phyloP scores from a whole-genome alignment of 2,329 filamentous ascomycete genomes.

The Xylaria sp. region DNA sequence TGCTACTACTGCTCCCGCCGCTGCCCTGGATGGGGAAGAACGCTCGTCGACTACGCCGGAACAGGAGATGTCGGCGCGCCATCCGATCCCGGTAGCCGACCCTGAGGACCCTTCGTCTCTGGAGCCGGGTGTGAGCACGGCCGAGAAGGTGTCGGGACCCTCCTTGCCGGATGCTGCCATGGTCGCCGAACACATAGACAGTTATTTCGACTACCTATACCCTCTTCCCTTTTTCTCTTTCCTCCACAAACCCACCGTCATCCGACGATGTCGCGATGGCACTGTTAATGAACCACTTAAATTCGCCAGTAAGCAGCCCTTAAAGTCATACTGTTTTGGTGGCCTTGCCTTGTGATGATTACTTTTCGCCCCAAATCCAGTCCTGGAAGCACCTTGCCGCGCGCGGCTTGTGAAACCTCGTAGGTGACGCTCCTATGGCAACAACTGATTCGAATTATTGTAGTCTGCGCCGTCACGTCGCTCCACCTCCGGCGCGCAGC shows the following conservation, averaged over 20 bases:
- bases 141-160: conserved; percentile 22
- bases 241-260: conserved; percentile 51
- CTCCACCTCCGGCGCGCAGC: conserved; percentile 47
- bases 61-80: conserved; percentile 13
- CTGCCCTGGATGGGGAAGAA: not conserved
- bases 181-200: conserved; percentile 43
- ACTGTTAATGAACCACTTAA: conserved; percentile 50
- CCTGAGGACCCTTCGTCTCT: conserved; percentile 11
- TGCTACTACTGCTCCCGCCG: not conserved
- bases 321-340: not conserved
- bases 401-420: not conserved
- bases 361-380: not conserved
- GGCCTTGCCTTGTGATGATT: not conserved
- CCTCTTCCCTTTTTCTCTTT: conserved; percentile 52
- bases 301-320: conserved; percentile 42
- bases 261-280: conserved; percentile 47
- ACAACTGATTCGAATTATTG: not conserved
- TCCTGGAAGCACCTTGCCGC: not conserved
- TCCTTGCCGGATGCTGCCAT: conserved; percentile 35
- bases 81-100: not conserved
- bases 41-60: conserved; percentile 8
- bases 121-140: conserved; percentile 26
- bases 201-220: conserved; percentile 50
- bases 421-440: not conserved
- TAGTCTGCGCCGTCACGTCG: conserved; percentile 49